phyloP scores from a whole-genome alignment of 495 filamentous ascomycete species.

The Aspergillus bridgeri region DNA sequence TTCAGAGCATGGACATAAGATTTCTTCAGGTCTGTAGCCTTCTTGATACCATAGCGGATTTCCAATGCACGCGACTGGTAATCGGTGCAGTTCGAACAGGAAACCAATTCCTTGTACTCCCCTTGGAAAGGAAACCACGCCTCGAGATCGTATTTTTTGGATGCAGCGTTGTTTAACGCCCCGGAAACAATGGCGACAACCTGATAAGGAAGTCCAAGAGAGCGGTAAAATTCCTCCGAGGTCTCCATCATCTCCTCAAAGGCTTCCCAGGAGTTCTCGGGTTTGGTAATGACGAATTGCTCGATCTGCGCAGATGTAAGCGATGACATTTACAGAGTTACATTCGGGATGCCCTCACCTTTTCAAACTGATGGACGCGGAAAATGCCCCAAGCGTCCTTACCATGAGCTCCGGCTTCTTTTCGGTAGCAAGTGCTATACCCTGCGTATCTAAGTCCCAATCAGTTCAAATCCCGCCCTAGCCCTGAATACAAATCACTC shows the following conservation, averaged over 20 bases:
- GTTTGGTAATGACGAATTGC: conserved; percentile 91
- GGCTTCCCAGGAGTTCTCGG: conserved; percentile 89
- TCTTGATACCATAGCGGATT: conserved; percentile 78
- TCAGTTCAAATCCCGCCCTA: conserved; percentile 8
- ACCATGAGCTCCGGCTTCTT: conserved; percentile 89
- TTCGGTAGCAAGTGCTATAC: conserved; percentile 90
- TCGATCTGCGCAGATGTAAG: conserved; percentile 56
- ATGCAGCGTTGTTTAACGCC: conserved; percentile 86
- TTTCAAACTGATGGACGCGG: conserved; percentile 97
- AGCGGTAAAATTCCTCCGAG: conserved; percentile 93
- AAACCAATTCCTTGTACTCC: conserved; percentile 97
- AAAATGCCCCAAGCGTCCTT: conserved; percentile 98
- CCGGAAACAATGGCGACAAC: conserved; percentile 92
- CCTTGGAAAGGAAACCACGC: conserved; percentile 96
- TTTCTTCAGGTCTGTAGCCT: conserved; percentile 76
- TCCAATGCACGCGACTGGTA: conserved; percentile 88
- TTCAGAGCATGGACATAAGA: conserved; percentile 94
- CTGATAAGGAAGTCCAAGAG: conserved; percentile 81
- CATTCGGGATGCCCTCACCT: conserved; percentile 45
- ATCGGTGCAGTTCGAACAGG: conserved; percentile 93
- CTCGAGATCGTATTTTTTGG: conserved; percentile 95
- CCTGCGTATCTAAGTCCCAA: conserved; percentile 64
- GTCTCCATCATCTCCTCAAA: conserved; percentile 89
- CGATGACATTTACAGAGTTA: not conserved
- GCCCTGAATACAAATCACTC: conserved; percentile 13